Evolutionary conservation across 805 yeast genomes (phyloP).

Genomic region (Suhomyces canberraensis): DNA sequence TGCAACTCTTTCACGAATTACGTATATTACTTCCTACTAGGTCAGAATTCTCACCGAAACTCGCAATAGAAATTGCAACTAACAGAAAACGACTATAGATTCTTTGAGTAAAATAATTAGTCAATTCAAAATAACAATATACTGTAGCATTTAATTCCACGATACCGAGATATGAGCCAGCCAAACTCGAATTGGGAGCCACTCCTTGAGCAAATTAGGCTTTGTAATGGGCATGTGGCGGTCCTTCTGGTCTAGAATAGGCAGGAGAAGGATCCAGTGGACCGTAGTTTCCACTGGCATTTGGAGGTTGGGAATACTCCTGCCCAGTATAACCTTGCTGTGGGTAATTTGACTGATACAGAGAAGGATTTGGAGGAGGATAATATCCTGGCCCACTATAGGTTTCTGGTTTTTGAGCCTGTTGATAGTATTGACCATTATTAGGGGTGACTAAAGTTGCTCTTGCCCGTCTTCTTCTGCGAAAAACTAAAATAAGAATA

Average conservation of each 20-base stretch:
- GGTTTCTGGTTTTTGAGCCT: slow-evolving; percentile 12
- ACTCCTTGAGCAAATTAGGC: too few relatives aligned
- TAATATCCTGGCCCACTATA: slow-evolving; percentile 5
- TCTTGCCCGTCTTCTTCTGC: slow-evolving; percentile 8
- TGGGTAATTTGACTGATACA: background rate
- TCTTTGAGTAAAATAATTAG: too few relatives aligned
- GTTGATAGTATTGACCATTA: slow-evolving; percentile 14
- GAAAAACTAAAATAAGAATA: slow-evolving; percentile 5
- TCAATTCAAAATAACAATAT: too few relatives aligned
- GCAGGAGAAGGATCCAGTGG: slow-evolving; percentile 6
- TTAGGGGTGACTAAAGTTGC: slow-evolving; percentile 2
- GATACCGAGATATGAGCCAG: too few relatives aligned
- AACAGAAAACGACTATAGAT: too few relatives aligned
- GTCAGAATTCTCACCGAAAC: too few relatives aligned
- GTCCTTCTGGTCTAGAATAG: slow-evolving; percentile 15
- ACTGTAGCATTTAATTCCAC: too few relatives aligned
- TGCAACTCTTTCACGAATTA: too few relatives aligned
- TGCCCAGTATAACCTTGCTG: slow-evolving; percentile 4
- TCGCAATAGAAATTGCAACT: too few relatives aligned
- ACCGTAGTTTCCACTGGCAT: slow-evolving; percentile 4
- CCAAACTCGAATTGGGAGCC: too few relatives aligned
- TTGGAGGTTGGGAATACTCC: slow-evolving; percentile 3
- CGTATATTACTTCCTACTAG: too few relatives aligned
- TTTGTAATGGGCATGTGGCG: slow-evolving; percentile 16
- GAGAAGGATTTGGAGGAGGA: slow-evolving; percentile 7